Evolutionary conservation across 192 early-diverging fungal genomes (phyloP).

Genomic region (Hyaloraphidium curvatum): DNA sequence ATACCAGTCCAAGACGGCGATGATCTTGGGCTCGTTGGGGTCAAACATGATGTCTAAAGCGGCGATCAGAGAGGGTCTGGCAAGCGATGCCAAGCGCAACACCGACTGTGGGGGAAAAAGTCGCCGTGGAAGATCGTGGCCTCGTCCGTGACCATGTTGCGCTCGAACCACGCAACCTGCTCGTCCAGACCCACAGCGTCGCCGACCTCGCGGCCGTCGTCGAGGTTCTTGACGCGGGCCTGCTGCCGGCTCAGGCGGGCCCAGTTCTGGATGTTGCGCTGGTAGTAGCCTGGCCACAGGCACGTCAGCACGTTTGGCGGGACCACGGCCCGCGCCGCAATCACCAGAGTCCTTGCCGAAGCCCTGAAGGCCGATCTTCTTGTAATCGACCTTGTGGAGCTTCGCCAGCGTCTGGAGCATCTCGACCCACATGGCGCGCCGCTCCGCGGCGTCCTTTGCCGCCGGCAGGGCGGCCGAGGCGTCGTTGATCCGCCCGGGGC

Average conservation of each 20-base stretch:
- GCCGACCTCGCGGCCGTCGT: constrained; percentile 34
- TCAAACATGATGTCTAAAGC: constrained; percentile 39
- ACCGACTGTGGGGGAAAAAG: constrained; percentile 17
- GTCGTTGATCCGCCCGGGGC: constrained; percentile 70
- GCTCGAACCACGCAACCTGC: constrained; percentile 53
- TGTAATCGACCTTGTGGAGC: constrained; percentile 54
- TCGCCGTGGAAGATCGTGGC: constrained; percentile 82
- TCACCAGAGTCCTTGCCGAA: constrained; percentile 57
- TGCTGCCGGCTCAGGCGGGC: constrained; percentile 43
- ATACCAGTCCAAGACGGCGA: constrained; percentile 81
- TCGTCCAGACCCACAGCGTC: constrained; percentile 43
- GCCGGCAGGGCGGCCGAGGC: constrained; percentile 38
- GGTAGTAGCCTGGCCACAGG: constrained; percentile 58
- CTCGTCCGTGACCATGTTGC: constrained; percentile 45
- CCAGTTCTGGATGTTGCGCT: constrained; percentile 62
- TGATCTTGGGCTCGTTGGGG: constrained; percentile 43
- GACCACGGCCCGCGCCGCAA: no score
- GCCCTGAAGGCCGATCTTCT: constrained; percentile 38
- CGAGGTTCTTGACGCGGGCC: constrained; percentile 33
- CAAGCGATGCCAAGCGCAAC: background rate
- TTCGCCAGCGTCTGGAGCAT: constrained; percentile 55
- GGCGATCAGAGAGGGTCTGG: background rate
- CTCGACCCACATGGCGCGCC: constrained; percentile 11
- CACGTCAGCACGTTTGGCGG: no score
- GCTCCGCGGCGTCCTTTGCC: constrained; percentile 26